A percentile compares a stretch with the other conserved stretches of the same genome.
Conservation (phyloP, 768 basidiomycete genomes). For the Mycena kentingensis region DNA sequence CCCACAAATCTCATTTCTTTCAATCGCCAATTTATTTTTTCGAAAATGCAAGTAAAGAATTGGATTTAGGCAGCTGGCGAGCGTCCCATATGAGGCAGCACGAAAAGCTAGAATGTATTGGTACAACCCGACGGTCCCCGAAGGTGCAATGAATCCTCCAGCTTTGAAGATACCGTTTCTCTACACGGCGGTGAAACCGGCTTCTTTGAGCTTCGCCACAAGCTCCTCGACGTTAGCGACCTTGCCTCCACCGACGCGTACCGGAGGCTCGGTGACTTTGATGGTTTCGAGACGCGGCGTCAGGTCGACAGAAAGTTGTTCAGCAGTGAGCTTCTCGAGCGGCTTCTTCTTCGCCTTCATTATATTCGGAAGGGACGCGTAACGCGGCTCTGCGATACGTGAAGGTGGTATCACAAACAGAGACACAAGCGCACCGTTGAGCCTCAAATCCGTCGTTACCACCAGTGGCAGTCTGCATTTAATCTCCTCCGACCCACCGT, state of each 20-base stretch:
- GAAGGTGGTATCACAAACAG: neutral
- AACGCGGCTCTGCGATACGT: slow-evolving; percentile 75
- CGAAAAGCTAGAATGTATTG: too few species aligned
- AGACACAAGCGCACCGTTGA: slow-evolving; percentile 51
- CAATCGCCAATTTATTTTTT: too few species aligned
- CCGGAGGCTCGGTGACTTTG: slow-evolving; percentile 87
- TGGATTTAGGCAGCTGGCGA: too few species aligned
- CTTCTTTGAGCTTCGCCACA: slow-evolving; percentile 85
- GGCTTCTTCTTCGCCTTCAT: slow-evolving; percentile 99
- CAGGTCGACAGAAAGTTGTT: slow-evolving; percentile 83
- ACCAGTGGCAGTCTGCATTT: slow-evolving; percentile 79
- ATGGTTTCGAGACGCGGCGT: slow-evolving; percentile 82
- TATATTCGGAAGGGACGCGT: slow-evolving; percentile 95
- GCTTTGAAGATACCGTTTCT: too few species aligned
- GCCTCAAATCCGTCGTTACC: slow-evolving; percentile 83
- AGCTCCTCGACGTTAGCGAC: slow-evolving; percentile 90
- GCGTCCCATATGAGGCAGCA: too few species aligned
- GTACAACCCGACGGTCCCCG: too few species aligned
- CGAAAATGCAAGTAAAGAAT: too few species aligned
- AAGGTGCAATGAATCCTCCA: too few species aligned
- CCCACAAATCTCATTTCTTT: too few species aligned
- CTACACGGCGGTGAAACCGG: slow-evolving; percentile 56
- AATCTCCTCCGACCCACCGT: slow-evolving; percentile 89
- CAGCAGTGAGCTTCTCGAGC: slow-evolving; percentile 76
- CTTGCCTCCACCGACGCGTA: slow-evolving; percentile 90